Conservation (phyloP, 371 early-diverging fungal species). For the Lichtheimia corymbifera region DNA sequence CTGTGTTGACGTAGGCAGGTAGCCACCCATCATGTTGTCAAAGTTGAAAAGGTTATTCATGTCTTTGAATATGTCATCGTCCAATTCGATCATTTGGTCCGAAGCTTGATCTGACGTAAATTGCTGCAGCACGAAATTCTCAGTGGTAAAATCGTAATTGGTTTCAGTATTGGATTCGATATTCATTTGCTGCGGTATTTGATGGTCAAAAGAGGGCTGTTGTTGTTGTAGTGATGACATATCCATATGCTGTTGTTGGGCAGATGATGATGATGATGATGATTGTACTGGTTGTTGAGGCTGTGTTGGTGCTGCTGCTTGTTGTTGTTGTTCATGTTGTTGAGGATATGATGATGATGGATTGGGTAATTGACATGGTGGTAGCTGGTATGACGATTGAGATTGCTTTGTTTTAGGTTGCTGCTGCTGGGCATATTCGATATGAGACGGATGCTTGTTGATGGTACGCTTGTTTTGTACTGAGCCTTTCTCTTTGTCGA, state of each 20-base stretch:
- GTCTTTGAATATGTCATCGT: slow-evolving; percentile 20
- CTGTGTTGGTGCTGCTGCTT: slow-evolving; percentile 1
- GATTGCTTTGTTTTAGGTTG: slow-evolving; percentile 1
- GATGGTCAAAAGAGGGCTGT: neutral
- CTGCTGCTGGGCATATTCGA: slow-evolving; percentile 3
- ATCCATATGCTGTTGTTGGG: neutral
- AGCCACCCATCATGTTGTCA: slow-evolving; percentile 1
- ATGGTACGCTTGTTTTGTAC: neutral
- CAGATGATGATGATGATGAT: slow-evolving; percentile 3
- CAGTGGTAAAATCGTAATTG: slow-evolving; percentile 1
- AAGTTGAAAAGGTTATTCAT: slow-evolving; percentile 1
- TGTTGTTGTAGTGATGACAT: neutral
- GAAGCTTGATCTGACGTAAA: slow-evolving; percentile 51
- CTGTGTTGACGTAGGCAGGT: too few species aligned
- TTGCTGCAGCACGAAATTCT: slow-evolving; percentile 35
- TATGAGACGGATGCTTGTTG: neutral
- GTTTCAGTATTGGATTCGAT: neutral
- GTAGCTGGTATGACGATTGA: neutral
- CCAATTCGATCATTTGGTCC: slow-evolving; percentile 40
- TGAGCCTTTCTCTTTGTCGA: slow-evolving; percentile 29
- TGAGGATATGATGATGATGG: neutral
- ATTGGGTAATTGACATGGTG: neutral
- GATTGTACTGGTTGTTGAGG: slow-evolving; percentile 12
- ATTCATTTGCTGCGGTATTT: neutral
- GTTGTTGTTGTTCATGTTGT: neutral